Evolutionary conservation across 345 rosid genomes (phyloP), one percentile per base, ranked within the genome.

Genomic region (Schrenkiella parvula): DNA sequence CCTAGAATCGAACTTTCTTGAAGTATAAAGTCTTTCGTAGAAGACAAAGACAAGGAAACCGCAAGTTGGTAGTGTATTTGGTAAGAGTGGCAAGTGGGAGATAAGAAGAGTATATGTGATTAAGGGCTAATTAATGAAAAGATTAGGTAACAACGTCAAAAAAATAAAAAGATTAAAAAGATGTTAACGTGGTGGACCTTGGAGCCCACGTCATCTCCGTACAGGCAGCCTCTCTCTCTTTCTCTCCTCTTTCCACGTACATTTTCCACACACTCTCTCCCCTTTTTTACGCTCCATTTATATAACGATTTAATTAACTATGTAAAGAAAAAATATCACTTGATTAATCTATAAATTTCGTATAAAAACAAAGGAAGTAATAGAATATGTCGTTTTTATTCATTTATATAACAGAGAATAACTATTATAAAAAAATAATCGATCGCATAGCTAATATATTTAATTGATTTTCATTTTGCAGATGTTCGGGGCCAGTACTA

Each of bases 201-300:
- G 55, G 58, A 80, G 75, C 48, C 80, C 86, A 80, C 55, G 60
- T 13, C 3, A 4, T 31, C 42, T 81, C 89, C 89, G 91, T 85
- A 86, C 91, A 31, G 78, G 57, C 79, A 57, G 61, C 25, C 52
- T 41, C 62, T 48, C 29, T 51, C 18, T 52, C 18, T 48, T 12
- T 39, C 78, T 48, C 15, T 46, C 79, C 59, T 74, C 87, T 74
- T 79, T 78, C 71, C 89, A 77, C 86, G 79, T 72, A 73, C 79
- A 44, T 66, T 60, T 52, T 61, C 74, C 74, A 75, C 47, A 48
- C 65, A 31, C 48, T 44, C 55, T 41, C 26, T 6, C 5, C 46
- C 48, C 1, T 38, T 55, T 65, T 58, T 18, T 8, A 46, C 55
- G 14, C 41, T 53, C 64, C 37, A 1, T 28, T 29, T 3, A 23